Percentiles rank a stretch among this genome's conserved stretches.
These are phyloP conservation scores for Calonectria hongkongensis DNA, from an alignment of 2,329 filamentous ascomycete genomes.

Conservation along the genomic window DNA sequence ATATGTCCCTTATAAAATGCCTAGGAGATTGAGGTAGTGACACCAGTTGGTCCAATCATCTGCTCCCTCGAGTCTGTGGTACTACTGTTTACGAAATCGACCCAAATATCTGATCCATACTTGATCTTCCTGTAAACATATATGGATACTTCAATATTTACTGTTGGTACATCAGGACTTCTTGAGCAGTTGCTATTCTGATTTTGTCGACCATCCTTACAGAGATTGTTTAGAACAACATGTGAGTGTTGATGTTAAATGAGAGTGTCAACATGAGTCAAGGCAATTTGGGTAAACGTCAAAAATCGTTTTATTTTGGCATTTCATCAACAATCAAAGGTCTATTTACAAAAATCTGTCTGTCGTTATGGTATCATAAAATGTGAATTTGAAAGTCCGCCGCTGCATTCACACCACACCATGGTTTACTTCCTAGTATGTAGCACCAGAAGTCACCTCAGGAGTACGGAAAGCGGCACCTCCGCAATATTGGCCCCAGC, in stretches of 20 bases:
- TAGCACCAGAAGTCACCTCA: constrained; percentile 39
- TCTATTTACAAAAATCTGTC: neutral
- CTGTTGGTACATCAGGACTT: too few relatives aligned
- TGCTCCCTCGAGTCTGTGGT: too few relatives aligned
- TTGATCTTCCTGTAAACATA: too few relatives aligned
- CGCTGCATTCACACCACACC: constrained; percentile 10
- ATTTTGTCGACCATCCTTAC: too few relatives aligned
- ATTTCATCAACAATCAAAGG: neutral
- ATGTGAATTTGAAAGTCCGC: neutral
- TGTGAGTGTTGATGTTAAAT: neutral
- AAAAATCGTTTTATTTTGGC: neutral
- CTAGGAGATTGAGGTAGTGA: too few relatives aligned
- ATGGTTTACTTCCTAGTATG: constrained; percentile 33
- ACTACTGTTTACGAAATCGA: too few relatives aligned
- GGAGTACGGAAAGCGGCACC: constrained; percentile 53
- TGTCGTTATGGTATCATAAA: constrained; percentile 15
- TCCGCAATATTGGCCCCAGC: constrained; percentile 58
- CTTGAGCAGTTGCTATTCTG: too few relatives aligned
- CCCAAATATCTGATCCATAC: too few relatives aligned
- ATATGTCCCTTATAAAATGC: too few relatives aligned
- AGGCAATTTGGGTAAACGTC: neutral
- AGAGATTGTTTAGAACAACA: neutral
- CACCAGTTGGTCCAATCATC: too few relatives aligned
- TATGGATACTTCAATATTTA: too few relatives aligned
- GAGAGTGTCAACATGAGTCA: neutral